These are phyloP conservation scores for Dichotomopilus funicola DNA, from an alignment of 2,329 filamentous ascomycete species.

Conservation along the genomic window DNA sequence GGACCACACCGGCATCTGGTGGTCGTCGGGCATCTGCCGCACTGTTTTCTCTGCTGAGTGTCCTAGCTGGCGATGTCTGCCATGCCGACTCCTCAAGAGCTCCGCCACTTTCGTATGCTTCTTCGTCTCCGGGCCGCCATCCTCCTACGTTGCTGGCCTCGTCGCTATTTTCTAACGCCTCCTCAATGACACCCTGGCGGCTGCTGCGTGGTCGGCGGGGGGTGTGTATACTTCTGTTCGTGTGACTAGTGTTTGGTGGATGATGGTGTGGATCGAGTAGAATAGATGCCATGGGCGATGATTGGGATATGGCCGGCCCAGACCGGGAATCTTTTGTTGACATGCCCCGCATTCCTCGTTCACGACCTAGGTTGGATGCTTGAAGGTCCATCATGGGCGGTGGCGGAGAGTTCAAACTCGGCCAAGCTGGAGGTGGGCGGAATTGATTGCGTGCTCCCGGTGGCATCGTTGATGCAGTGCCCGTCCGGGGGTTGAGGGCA, in stretches of 20 bases:
- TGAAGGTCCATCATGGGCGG: constrained; percentile 46
- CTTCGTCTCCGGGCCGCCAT: constrained; percentile 54
- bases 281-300: constrained; percentile 65
- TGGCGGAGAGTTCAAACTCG: constrained; percentile 60
- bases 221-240: constrained; percentile 41
- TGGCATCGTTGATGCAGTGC: constrained; percentile 54
- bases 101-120: constrained; percentile 46
- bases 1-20: constrained; percentile 48
- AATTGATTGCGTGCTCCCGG: constrained; percentile 54
- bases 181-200: constrained; percentile 49
- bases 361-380: constrained; percentile 41
- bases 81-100: constrained; percentile 53
- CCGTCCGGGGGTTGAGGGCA: constrained; percentile 63
- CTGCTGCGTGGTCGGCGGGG: constrained; percentile 37
- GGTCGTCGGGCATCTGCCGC: constrained; percentile 33
- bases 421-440: constrained; percentile 69
- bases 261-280: constrained; percentile 72
- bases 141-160: constrained; percentile 28
- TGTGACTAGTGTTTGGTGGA: constrained; percentile 45
- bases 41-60: constrained; percentile 47
- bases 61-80: constrained; percentile 50
- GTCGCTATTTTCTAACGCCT: constrained; percentile 44
- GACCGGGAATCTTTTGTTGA: constrained; percentile 38
- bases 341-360: constrained; percentile 39
- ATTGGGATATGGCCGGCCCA: constrained; percentile 40